Percentiles rank a stretch among this genome's conserved stretches.
phyloP scores from a whole-genome alignment of 2,329 filamentous ascomycete species.

The Colletotrichum agaves region DNA sequence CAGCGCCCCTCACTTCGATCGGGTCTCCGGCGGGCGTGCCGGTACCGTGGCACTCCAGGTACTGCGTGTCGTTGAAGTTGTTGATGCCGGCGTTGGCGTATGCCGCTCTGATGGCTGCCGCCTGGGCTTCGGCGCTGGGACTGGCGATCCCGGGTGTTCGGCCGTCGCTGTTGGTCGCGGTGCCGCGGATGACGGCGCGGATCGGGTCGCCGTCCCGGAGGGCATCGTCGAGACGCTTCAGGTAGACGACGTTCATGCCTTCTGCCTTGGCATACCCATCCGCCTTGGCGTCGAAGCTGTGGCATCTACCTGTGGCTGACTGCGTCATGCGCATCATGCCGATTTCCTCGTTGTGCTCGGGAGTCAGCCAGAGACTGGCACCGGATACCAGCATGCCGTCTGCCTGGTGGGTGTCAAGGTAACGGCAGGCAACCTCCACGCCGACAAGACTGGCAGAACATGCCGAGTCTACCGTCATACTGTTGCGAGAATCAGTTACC shows the following conservation, averaged over 20 bases:
- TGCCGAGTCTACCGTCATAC: slow-evolving; percentile 67
- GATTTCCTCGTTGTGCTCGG: neutral
- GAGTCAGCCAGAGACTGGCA: slow-evolving; percentile 39
- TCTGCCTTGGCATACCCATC: slow-evolving; percentile 60
- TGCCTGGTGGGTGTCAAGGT: slow-evolving; percentile 36
- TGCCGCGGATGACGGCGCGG: slow-evolving; percentile 46
- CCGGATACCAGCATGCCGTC: slow-evolving; percentile 28
- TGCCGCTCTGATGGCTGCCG: slow-evolving; percentile 43
- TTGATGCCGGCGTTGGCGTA: slow-evolving; percentile 45
- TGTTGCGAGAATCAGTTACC: slow-evolving; percentile 38
- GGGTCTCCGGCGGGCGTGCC: slow-evolving; percentile 53
- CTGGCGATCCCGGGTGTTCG: slow-evolving; percentile 50
- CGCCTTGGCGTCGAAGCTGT: slow-evolving; percentile 44
- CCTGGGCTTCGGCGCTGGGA: slow-evolving; percentile 46
- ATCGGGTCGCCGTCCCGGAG: slow-evolving; percentile 54
- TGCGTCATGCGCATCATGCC: slow-evolving; percentile 17
- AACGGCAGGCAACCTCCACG: slow-evolving; percentile 58
- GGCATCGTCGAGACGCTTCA: slow-evolving; percentile 57
- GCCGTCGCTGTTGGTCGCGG: slow-evolving; percentile 43
- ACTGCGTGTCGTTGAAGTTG: slow-evolving; percentile 41
- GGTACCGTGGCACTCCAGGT: slow-evolving; percentile 54
- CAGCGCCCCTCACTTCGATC: slow-evolving; percentile 46
- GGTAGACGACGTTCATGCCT: slow-evolving; percentile 51
- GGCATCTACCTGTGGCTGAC: slow-evolving; percentile 6
- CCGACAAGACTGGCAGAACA: slow-evolving; percentile 68